Evolutionary conservation across 345 rosid genomes (phyloP).

Genomic region (Balakata baccata): DNA sequence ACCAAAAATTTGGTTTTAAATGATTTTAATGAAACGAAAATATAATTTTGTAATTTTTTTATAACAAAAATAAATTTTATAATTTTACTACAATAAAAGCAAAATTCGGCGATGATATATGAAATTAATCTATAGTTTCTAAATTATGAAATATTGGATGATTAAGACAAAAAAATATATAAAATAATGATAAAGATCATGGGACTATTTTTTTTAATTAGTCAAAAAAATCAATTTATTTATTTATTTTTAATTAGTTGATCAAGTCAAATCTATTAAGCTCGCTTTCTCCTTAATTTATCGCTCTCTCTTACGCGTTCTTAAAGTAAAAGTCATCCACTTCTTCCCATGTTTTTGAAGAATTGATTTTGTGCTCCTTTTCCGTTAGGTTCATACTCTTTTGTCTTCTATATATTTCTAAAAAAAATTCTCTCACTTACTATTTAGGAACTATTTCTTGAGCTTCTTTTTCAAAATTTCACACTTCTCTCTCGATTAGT

Average conservation of each 20-base stretch:
- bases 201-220: no score
- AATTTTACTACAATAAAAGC: no score
- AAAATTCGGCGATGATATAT: no score
- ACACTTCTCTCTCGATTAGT: no score
- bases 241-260: background rate
- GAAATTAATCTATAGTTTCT: no score
- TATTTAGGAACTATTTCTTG: background rate
- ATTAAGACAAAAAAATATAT: no score
- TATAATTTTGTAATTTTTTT: no score
- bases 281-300: background rate
- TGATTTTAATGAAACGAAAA: no score
- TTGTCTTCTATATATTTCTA: background rate
- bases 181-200: background rate
- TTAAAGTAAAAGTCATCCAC: conserved; percentile 6
- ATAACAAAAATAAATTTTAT: no score
- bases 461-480: background rate
- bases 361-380: background rate
- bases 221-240: background rate
- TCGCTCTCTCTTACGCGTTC: background rate
- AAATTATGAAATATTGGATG: no score
- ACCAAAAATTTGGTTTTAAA: no score
- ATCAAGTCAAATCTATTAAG: background rate
- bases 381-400: background rate
- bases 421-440: background rate
- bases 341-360: no score